phyloP scores from a whole-genome alignment of 2,329 filamentous ascomycete species.

The Ophiostoma tasmaniense region DNA sequence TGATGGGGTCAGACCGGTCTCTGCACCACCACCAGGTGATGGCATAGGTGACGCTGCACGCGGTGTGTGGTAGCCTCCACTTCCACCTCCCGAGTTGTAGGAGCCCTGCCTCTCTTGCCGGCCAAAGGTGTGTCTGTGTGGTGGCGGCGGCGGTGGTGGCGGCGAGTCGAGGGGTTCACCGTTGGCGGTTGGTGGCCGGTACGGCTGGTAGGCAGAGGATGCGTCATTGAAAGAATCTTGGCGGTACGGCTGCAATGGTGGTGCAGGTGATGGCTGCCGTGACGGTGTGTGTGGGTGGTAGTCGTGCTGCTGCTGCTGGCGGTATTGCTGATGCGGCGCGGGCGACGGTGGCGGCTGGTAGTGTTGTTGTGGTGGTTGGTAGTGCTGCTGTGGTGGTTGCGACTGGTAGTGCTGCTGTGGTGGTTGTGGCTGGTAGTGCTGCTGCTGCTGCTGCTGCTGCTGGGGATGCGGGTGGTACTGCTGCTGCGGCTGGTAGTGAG shows the following conservation, averaged over 20 bases:
- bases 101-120: conserved; percentile 32
- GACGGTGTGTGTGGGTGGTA: conserved; percentile 13
- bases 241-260: conserved; percentile 12
- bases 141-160: conserved; percentile 74
- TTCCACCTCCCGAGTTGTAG: conserved; percentile 23
- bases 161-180: conserved; percentile 47
- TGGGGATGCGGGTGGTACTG: conserved; percentile 16
- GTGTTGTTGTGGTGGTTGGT: conserved; percentile 7
- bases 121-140: conserved; percentile 58
- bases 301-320: conserved; percentile 5
- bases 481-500: conserved; percentile 16
- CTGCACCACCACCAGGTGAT: conserved; percentile 50
- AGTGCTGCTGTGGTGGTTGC: conserved; percentile 8
- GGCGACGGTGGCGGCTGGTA: conserved; percentile 13
- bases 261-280: neutral
- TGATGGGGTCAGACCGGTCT: conserved; percentile 70
- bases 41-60: conserved; percentile 55
- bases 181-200: conserved; percentile 16
- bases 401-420: conserved; percentile 14
- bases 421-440: conserved; percentile 9
- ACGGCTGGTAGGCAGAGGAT: conserved; percentile 20
- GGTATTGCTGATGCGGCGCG: neutral
- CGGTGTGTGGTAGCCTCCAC: conserved; percentile 42
- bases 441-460: conserved; percentile 11
- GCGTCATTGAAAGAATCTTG: conserved; percentile 20